Evolutionary conservation across 2,329 filamentous ascomycete species (phyloP), one percentile per base, ranked within the genome.

Genomic region (Atkinsonella hypoxylon): DNA sequence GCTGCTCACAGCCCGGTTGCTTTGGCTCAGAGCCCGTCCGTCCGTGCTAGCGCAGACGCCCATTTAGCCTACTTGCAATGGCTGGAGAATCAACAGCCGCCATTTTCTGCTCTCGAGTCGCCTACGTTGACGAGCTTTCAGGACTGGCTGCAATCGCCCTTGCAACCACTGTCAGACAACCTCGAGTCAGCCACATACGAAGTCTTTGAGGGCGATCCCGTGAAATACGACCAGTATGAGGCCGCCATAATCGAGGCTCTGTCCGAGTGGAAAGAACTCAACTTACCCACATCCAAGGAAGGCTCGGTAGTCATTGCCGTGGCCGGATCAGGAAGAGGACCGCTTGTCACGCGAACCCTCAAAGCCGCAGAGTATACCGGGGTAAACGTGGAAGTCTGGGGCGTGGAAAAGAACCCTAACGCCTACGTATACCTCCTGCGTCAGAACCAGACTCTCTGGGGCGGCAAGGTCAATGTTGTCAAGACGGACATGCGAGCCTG

Each of bases 211-310:
- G 94, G 94, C 58, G 94, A 98, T 56, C 93, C 93, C 0, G 87
- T 98, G 69, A 98, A 98, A 68, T 98, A 98, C 64, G 83, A 89
- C 56, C 94, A 91, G 76, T 98, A 98, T 64, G 89, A 97, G 65
- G 75, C 78, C 44, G 93, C 93, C 13, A 85, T 94, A 51, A 79
- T 81, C 4, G 81, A 87, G 56, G 91, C 93, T 0, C 74, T 98
- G 54, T 75, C 71, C 12, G 90, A 97, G 61, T 94, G 93, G 84
- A 76, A 76, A 52, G 70, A 75, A 38, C 75, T 87, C 52, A 74
- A 78, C 32, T 89, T 88, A 62, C 83, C 89, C 0, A 87, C 83
- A 0, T 84, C 84, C 12, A 75, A 78, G 10, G 76, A 81, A 45
- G 84, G 83, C 17, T 77, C 79, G 4, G 82, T 96, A 2, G 83